Evolutionary conservation across 371 early-diverging fungal genomes (phyloP), one percentile per base, ranked within the genome.

Genomic region (Actinomucor elegans): DNA sequence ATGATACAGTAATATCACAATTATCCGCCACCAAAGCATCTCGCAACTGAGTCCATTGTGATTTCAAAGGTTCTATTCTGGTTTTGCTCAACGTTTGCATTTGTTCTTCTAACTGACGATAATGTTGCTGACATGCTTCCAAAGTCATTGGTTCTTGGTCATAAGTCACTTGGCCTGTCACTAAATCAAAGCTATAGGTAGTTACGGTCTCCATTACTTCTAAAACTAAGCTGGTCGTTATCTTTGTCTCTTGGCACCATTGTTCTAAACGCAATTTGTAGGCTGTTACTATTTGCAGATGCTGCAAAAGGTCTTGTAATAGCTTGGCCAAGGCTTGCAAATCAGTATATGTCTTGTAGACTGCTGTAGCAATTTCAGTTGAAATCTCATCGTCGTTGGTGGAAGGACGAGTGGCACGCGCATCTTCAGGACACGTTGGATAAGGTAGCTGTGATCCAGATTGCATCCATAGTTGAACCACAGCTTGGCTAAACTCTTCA

Each of bases 351-450:
- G 31, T 33, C 21, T 52, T 59, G 31, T 50, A 52, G 1, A 62
- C 62, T 36, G 45, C 35, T 4, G 47, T 58, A 26, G 55, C 50
- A 8, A 69, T 58, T 15, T 65, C 62, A 1, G 57, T 49, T 20
- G 51, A 49, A 9, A 69, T 59, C 11, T 69, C 58, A 52, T 69
- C 69, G 26, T 66, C 66, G 3, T 47, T 54, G 14, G 69, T 65
- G 6, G 69, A 56, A 4, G 61, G 58, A 0, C 69, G 59, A 18
- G 61, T 69, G 0, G 62, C 53, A 18, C 69, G 48, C 10, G 69
- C 66, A 45, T 61, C 69, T 33, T 61, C 63, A 28, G 61, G 48
- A 24, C 74, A 66, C 12, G 32, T 26, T 12, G 73, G 73, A 33
- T 68, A 73, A 6, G 67, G 64, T 1, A 71, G 50, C 5, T 31